phyloP scores from a whole-genome alignment of 257 asterid genomes.

The Plantago elongata region DNA sequence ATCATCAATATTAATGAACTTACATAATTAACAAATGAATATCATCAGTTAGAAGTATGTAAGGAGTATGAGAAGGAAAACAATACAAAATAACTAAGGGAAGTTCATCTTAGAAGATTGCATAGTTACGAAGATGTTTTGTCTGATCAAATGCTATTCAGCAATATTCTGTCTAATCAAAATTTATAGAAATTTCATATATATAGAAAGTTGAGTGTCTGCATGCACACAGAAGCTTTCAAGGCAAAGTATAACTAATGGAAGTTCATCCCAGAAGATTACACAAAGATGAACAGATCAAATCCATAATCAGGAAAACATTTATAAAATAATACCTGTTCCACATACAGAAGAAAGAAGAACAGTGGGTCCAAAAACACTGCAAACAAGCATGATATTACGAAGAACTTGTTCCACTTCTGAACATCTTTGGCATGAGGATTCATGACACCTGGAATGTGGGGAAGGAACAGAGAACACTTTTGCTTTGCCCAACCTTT shows the following conservation, averaged over 20 bases:
- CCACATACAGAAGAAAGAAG: constrained; percentile 60
- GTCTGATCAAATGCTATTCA: no score
- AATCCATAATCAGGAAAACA: background rate
- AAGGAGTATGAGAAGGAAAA: no score
- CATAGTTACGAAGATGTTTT: background rate
- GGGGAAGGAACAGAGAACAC: constrained; percentile 29
- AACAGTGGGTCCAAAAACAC: constrained; percentile 74
- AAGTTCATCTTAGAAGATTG: background rate
- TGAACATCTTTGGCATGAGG: constrained; percentile 64
- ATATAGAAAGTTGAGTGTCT: no score
- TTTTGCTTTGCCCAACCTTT: constrained; percentile 64
- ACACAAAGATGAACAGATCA: constrained; percentile 1
- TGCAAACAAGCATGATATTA: constrained; percentile 63
- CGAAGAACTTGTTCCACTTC: constrained; percentile 77
- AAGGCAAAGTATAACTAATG: background rate
- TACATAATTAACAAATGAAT: no score
- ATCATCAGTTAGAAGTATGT: no score
- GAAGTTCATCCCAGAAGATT: background rate
- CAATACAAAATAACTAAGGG: no score
- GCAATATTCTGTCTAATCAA: no score
- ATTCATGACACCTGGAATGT: constrained; percentile 68
- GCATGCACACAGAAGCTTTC: no score
- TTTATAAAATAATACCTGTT: constrained; percentile 29
- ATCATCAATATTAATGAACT: background rate
- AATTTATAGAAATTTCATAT: no score